Evolutionary conservation across 306 rosid species (phyloP).

Genomic region (Cucurbita ficifolia): DNA sequence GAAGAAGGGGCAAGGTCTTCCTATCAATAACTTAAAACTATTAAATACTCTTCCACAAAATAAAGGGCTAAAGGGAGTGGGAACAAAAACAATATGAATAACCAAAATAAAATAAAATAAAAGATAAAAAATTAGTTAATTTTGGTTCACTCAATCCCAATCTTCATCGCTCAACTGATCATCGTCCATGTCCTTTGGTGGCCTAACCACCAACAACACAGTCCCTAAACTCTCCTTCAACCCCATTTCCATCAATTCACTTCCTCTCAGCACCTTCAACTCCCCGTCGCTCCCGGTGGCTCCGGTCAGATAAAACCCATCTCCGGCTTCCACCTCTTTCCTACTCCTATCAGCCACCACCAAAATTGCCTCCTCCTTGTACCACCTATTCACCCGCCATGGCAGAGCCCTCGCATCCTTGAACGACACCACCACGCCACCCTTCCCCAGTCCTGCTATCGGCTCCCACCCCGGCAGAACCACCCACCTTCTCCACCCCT

Average conservation of each 20-base stretch:
- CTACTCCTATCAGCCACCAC: slow-evolving; percentile 54
- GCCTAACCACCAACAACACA: slow-evolving; percentile 70
- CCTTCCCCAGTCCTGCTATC: slow-evolving; percentile 25
- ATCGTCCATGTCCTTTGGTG: slow-evolving; percentile 40
- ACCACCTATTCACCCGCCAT: slow-evolving; percentile 68
- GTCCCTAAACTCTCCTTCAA: slow-evolving; percentile 47
- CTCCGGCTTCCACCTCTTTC: slow-evolving; percentile 35
- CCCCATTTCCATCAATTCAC: slow-evolving; percentile 30
- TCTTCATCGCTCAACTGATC: slow-evolving; percentile 59
- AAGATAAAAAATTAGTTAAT: not conserved
- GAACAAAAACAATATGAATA: no score
- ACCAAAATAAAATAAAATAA: no score
- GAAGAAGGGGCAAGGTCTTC: no score
- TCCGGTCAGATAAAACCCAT: slow-evolving; percentile 59
- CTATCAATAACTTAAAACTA: no score
- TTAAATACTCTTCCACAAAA: no score
- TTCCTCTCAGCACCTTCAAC: slow-evolving; percentile 67
- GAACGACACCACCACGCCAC: slow-evolving; percentile 61
- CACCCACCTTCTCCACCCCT: slow-evolving; percentile 85
- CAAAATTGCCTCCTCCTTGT: slow-evolving; percentile 68
- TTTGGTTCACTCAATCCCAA: slow-evolving; percentile 50
- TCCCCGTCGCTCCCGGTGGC: slow-evolving; percentile 13
- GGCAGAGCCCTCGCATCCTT: slow-evolving; percentile 65
- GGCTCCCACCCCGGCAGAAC: slow-evolving; percentile 72
- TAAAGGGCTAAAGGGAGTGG: no score